These are phyloP conservation scores for Sporisorium iseilematis-ciliati DNA, from an alignment of 1,284 basidiomycete genomes.

Conservation along the genomic window DNA sequence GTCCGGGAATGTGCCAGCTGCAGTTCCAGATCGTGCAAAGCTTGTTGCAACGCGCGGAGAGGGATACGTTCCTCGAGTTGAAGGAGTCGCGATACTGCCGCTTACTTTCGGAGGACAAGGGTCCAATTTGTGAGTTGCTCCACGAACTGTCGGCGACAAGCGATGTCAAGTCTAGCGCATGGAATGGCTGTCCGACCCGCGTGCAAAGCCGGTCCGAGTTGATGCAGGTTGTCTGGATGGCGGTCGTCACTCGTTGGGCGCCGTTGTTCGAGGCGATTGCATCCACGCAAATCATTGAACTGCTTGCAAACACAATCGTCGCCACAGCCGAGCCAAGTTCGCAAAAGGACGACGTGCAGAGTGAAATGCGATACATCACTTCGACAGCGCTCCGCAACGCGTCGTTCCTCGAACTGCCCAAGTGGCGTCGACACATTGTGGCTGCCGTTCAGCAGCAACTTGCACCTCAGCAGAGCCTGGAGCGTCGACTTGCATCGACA, in stretches of 20 bases:
- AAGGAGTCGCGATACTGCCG: conserved; percentile 30
- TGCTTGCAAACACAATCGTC: conserved; percentile 24
- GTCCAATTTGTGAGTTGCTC: conserved; percentile 11
- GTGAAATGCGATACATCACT: conserved; percentile 21
- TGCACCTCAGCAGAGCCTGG: conserved; percentile 3
- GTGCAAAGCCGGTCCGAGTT: conserved; percentile 12
- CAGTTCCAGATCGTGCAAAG: conserved; percentile 40
- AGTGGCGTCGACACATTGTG: conserved; percentile 43
- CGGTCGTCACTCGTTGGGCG: conserved; percentile 49
- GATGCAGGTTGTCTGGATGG: conserved; percentile 48
- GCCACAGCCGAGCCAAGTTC: conserved; percentile 4
- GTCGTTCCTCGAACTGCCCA: conserved; percentile 52
- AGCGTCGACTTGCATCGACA: conserved; percentile 17
- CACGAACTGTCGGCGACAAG: conserved; percentile 3
- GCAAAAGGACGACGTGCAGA: neutral
- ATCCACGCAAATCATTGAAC: neutral
- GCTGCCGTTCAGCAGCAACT: conserved; percentile 10
- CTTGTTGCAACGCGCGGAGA: conserved; percentile 44
- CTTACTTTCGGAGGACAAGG: conserved; percentile 6
- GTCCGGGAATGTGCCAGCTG: conserved; percentile 10
- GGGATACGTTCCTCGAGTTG: conserved; percentile 23
- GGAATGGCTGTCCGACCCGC: conserved; percentile 22
- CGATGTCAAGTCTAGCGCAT: neutral
- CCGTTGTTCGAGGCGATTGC: conserved; percentile 39
- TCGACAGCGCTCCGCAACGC: conserved; percentile 37